Evolutionary conservation across 2,329 filamentous ascomycete species (phyloP), one percentile per base, ranked within the genome.

Genomic region (Thelonectria olida): DNA sequence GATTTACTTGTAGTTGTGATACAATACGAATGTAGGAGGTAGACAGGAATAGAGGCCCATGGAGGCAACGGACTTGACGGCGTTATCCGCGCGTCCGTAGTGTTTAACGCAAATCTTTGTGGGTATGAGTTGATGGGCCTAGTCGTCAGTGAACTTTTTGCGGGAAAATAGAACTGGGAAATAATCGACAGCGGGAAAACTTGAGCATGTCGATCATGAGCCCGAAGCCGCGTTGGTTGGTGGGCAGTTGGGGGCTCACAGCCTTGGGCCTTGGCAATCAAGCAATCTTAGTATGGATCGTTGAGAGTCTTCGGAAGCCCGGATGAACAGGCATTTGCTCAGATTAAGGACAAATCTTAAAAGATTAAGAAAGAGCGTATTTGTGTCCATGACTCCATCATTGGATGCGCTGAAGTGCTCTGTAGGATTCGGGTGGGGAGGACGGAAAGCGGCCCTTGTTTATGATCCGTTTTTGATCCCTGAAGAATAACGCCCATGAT

Each of bases 11-110:
- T n/a, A n/a, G n/a, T n/a, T n/a, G n/a, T n/a, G 42, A 45, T 45
- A 28, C 42, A 25, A 45, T 25, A 25, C 22, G 22, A 63, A 50
- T 54, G 62, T 64, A 60, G 54, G 49, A 61, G 53, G 54, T 39
- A 62, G 57, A 57, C 53, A 67, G 67, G 62, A 71, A 69, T 68
- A 64, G 49, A 67, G 45, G 49, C 31, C 22, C 36, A 54, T 45
- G 31, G 28, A 54, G 38, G 56, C 13, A 25, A 52, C 54, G 20
- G 42, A 34, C 22, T 45, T 22, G 39, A 41, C 58, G 62, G 64
- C 54, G 59, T 31, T 58, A 65, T 56, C 62, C 64, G 58, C 28
- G 51, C 42, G 39, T 20, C 20, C 13, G 50, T 12, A 8, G 50
- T 54, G 20, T 36, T 58, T 10, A 42, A 55, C 19, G 7, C 53